Evolutionary conservation across 768 basidiomycete genomes (phyloP), one percentile per base, ranked within the genome.

Genomic region (Clitopilus hobsonii): DNA sequence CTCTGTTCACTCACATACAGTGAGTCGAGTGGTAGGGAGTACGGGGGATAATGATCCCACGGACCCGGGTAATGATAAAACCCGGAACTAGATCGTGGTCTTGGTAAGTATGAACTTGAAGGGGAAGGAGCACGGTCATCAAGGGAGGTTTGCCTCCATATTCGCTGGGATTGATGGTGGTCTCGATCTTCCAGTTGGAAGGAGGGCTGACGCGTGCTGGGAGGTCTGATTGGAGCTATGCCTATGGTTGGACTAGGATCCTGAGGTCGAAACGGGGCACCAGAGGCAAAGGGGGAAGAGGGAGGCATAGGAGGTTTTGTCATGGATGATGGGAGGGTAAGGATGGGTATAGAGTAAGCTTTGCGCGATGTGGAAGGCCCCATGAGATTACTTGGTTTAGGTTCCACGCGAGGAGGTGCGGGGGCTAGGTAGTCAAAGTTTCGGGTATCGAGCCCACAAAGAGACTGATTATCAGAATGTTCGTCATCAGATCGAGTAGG

Each of bases 121-220:
- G n/a, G 3, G 41, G 22, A 45, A 20, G 58, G 20, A 20, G n/a
- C n/a, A n/a, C 61, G 60, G 27, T 64, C 65, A 29, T 58, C 61
- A 53, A 38, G 53, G 49, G 69, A 69, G 18, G 69, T 68, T 27
- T 45, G 41, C 10, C n/a, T 23, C 10, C 41, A 45, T n/a, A 51
- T 14, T 7, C 27, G 38, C 30, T 52, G 55, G 23, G 36, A 24
- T 22, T 3, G 22, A 23, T 38, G 5, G 47, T 54, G 53, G 6
- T 63, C 60, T n/a, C 52, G 53, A 16, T 63, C 63, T 38, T 65
- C 61, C 23, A 55, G 10, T 25, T 51, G 53, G n/a, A 56, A 60
- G n/a, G 63, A 65, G 11, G 41, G 41, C 11, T 45, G n/a, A 20
- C 41, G 41, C 10, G 41, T 45, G 22, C 41, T 45, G 11, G 41